Conservation (phyloP, 2,329 filamentous ascomycete genomes). For the Claviceps digitariae region DNA sequence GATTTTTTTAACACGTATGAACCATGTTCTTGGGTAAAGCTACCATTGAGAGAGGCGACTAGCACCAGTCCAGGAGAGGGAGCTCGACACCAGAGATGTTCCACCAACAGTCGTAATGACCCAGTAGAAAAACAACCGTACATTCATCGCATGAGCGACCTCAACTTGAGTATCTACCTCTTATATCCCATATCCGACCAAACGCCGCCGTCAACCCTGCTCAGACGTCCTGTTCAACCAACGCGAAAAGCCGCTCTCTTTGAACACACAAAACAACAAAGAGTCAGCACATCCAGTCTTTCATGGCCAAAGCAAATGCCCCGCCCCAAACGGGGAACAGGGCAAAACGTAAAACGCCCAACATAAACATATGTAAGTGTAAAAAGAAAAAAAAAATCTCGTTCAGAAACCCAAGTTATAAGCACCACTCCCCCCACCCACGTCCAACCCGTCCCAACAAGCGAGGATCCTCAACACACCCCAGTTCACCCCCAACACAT, state of each 20-base stretch:
- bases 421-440: slow-evolving; percentile 29
- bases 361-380: neutral
- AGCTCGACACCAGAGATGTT: too few relatives aligned
- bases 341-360: neutral
- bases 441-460: slow-evolving; percentile 15
- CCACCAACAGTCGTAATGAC: too few relatives aligned
- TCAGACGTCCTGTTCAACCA: neutral
- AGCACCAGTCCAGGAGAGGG: too few relatives aligned
- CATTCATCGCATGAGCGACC: too few relatives aligned
- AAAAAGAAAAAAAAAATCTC: slow-evolving; percentile 12
- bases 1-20: too few relatives aligned
- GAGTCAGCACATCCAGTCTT: neutral
- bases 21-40: too few relatives aligned
- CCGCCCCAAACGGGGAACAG: neutral
- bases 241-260: neutral
- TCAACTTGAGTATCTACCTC: too few relatives aligned
- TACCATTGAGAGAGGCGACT: too few relatives aligned
- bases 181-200: neutral
- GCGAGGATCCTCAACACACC: slow-evolving; percentile 9
- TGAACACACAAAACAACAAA: neutral
- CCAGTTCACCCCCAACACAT: slow-evolving; percentile 12
- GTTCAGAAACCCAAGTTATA: slow-evolving; percentile 33
- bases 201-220: too few relatives aligned
- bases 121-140: too few relatives aligned
- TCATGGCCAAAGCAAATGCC: neutral